Conservation (phyloP, 2,329 filamentous ascomycete genomes). For the Aaosphaeria pasadenensis region DNA sequence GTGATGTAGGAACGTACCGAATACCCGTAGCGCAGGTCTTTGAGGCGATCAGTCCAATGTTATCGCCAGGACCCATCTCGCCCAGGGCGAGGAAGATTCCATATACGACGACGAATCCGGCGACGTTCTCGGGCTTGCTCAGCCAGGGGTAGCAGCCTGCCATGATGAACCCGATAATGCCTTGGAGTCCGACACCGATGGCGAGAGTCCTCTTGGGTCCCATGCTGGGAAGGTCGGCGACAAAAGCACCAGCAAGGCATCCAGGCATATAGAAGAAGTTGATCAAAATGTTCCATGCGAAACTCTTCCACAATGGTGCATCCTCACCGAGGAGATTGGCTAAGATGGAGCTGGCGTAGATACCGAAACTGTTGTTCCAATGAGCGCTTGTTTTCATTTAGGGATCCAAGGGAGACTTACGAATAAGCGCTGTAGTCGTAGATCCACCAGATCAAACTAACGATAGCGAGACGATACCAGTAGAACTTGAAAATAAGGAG, state of each 20-base stretch:
- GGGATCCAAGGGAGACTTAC: too few species aligned
- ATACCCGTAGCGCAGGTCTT: slow-evolving; percentile 88
- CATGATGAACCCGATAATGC: slow-evolving; percentile 84
- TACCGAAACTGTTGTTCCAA: slow-evolving; percentile 55
- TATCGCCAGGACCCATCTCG: slow-evolving; percentile 84
- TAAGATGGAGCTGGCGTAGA: slow-evolving; percentile 78
- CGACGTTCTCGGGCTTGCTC: slow-evolving; percentile 65
- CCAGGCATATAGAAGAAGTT: slow-evolving; percentile 89
- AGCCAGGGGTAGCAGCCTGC: slow-evolving; percentile 72
- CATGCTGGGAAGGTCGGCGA: slow-evolving; percentile 65
- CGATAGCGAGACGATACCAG: slow-evolving; percentile 54
- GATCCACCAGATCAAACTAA: slow-evolving; percentile 56
- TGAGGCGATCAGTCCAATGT: slow-evolving; percentile 81
- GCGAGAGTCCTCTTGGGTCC: slow-evolving; percentile 75
- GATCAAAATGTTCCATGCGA: slow-evolving; percentile 86
- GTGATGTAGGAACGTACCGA: slow-evolving; percentile 32
- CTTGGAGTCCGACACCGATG: slow-evolving; percentile 69
- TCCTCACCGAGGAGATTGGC: slow-evolving; percentile 58
- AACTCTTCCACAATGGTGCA: slow-evolving; percentile 68
- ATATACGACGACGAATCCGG: slow-evolving; percentile 74
- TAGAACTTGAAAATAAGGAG: slow-evolving; percentile 51
- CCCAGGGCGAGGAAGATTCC: slow-evolving; percentile 74
- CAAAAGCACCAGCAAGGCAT: slow-evolving; percentile 71
- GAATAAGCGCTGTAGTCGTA: slow-evolving; percentile 75
- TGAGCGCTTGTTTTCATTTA: too few species aligned